Evolutionary conservation across 139 green algal species (phyloP).

Genomic region (Pleodorina starrii): DNA sequence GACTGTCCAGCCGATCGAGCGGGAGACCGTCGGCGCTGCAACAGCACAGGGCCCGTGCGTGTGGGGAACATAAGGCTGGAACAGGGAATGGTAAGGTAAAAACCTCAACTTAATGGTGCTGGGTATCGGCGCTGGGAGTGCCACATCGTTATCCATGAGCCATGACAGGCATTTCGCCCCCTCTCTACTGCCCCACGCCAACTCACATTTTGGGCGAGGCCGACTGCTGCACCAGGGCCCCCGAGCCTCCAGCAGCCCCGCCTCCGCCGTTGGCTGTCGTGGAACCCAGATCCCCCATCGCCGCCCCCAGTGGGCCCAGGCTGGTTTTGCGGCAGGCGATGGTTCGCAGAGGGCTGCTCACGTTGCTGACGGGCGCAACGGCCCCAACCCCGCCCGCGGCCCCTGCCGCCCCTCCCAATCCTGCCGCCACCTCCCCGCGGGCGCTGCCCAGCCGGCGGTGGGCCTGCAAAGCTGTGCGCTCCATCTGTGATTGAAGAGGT

Average conservation of each 20-base stretch:
- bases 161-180: too few relatives aligned
- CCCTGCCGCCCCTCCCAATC: too few relatives aligned
- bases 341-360: neutral
- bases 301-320: neutral
- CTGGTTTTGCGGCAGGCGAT: constrained; percentile 19
- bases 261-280: neutral
- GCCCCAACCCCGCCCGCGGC: neutral
- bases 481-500: too few relatives aligned
- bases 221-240: neutral
- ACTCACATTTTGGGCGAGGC: constrained; percentile 4
- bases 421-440: neutral
- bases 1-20: constrained; percentile 4
- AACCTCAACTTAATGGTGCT: too few relatives aligned
- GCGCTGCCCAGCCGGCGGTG: constrained; percentile 33
- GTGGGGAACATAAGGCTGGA: too few relatives aligned
- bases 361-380: neutral
- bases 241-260: too few relatives aligned
- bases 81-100: too few relatives aligned
- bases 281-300: neutral
- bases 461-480: constrained; percentile 27
- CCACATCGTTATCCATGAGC: too few relatives aligned
- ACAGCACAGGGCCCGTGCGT: too few relatives aligned
- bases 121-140: too few relatives aligned
- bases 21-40: neutral
- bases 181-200: too few relatives aligned